phyloP scores from a whole-genome alignment of 345 rosid species.

The Cardiospermum halicacabum region DNA sequence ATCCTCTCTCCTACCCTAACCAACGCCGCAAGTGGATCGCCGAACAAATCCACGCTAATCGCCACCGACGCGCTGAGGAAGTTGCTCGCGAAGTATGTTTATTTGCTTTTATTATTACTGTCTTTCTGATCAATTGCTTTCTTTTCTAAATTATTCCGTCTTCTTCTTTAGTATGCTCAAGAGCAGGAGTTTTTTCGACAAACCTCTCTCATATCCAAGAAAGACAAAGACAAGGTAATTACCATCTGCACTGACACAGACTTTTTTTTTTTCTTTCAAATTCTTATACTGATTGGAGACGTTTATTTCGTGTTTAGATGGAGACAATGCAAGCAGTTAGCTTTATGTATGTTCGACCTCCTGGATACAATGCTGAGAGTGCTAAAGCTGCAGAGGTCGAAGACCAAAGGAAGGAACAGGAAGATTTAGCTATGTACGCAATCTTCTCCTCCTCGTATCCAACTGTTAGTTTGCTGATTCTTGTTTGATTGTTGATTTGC shows the following conservation, averaged over 20 bases:
- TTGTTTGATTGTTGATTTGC: background rate
- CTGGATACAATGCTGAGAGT: slow-evolving; percentile 92
- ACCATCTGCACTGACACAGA: background rate
- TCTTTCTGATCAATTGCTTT: background rate
- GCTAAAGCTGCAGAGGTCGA: slow-evolving; percentile 92
- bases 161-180: slow-evolving; percentile 66
- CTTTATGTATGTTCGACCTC: slow-evolving; percentile 97
- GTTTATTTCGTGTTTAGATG: slow-evolving; percentile 36
- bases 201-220: slow-evolving; percentile 83
- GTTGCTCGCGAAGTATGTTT: slow-evolving; percentile 76
- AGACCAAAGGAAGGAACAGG: slow-evolving; percentile 42
- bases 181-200: slow-evolving; percentile 98
- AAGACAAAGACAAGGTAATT: slow-evolving; percentile 88
- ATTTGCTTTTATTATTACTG: no score
- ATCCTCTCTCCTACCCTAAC: slow-evolving; percentile 96
- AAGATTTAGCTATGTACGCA: background rate
- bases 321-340: slow-evolving; percentile 96
- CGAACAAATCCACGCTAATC: slow-evolving; percentile 82
- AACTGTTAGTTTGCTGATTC: no score
- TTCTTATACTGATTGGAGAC: background rate
- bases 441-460: background rate
- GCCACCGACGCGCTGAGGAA: slow-evolving; percentile 63
- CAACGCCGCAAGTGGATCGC: slow-evolving; percentile 99
- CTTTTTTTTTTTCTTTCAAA: background rate
- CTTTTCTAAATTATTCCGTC: background rate